Evolutionary conservation across 1,284 basidiomycete genomes (phyloP).

Genomic region (Sanghuangporus weigelae): DNA sequence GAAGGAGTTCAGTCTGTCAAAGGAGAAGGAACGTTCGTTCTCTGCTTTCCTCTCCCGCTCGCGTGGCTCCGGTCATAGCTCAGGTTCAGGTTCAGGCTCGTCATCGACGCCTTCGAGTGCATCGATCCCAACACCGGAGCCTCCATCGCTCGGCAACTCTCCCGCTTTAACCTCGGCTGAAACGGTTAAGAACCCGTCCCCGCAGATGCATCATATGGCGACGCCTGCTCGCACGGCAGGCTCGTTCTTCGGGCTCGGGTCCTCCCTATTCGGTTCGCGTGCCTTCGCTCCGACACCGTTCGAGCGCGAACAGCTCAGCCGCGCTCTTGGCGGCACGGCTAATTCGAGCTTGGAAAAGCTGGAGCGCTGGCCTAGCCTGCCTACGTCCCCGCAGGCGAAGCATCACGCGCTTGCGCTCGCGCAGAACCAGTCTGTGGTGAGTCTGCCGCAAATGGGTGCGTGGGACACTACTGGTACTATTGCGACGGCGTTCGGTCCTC

Average conservation of each 20-base stretch:
- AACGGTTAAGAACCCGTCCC: neutral
- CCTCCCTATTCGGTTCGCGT: slow-evolving; percentile 19
- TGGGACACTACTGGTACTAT: neutral
- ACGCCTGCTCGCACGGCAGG: neutral
- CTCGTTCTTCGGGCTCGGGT: slow-evolving; percentile 6
- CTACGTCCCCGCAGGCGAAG: slow-evolving; percentile 10
- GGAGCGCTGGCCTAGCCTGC: slow-evolving; percentile 4
- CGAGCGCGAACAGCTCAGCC: slow-evolving; percentile 25
- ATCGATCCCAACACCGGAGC: slow-evolving; percentile 10
- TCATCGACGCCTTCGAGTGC: slow-evolving; percentile 14
- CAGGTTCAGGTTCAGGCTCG: neutral
- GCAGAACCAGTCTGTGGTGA: neutral
- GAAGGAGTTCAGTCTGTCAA: slow-evolving; percentile 29
- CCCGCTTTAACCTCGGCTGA: slow-evolving; percentile 3
- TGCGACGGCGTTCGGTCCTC: neutral
- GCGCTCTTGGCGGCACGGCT: slow-evolving; percentile 13
- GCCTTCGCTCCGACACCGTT: slow-evolving; percentile 29
- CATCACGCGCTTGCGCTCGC: neutral
- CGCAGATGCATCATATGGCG: neutral
- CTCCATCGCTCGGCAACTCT: slow-evolving; percentile 1
- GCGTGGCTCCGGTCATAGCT: neutral
- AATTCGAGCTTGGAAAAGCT: slow-evolving; percentile 16
- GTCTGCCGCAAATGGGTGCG: neutral
- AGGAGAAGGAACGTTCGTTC: slow-evolving; percentile 17
- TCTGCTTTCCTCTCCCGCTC: slow-evolving; percentile 12